Base-by-base conservation (phyloP, 805 yeast genomes). In the Nakazawaea molendinolei region DNA sequence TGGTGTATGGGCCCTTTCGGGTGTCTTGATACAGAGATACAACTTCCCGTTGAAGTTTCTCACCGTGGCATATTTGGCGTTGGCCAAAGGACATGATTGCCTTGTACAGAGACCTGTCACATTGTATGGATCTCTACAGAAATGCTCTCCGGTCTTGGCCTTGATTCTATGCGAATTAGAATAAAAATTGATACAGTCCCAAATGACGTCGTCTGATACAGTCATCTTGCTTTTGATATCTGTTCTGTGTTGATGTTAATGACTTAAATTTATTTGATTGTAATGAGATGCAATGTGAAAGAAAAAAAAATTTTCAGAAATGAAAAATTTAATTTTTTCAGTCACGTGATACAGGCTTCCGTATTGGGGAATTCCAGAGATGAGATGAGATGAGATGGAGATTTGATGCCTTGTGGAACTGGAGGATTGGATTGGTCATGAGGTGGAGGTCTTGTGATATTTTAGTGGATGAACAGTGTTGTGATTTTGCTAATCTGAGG, bases 1-100 rank as follows among this genome's bases (percentile, higher is more conserved):
- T 10, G 99, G 99, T 44, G 87, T 84, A 56, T 92, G 97, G 15
- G 95, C 94, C 63, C 99, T 78, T 65, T 92, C 99, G 1, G 94
- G 95, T 1, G 97, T 92, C 58, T 92, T 92, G 86, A 92, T 92
- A 62, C 92, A 92, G 23, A 86, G 63, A 51, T 85, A 86, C 32
- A 86, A 61, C 54, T 74, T 74, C 5, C 95, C 95, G 46, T 82
- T 86, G 20, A 82, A 69, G 47, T 74, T 79, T 53, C 85, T 81
- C 30, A 86, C 85, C 1, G 95, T 86, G 22, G 95, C 95, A 60
- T 86, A 86, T 51, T 84, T 74, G 13, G 95, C 85, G 57, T 86
- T 92, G 18, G 99, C 99, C 42, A 92, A 65, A 2, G 99, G 99
- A 58, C 99, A 92, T 5, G 97, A 84, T 56, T 80, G 87, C 52